Evolutionary conservation across 1,284 basidiomycete species (phyloP).

Genomic region (Golubevia sp.): DNA sequence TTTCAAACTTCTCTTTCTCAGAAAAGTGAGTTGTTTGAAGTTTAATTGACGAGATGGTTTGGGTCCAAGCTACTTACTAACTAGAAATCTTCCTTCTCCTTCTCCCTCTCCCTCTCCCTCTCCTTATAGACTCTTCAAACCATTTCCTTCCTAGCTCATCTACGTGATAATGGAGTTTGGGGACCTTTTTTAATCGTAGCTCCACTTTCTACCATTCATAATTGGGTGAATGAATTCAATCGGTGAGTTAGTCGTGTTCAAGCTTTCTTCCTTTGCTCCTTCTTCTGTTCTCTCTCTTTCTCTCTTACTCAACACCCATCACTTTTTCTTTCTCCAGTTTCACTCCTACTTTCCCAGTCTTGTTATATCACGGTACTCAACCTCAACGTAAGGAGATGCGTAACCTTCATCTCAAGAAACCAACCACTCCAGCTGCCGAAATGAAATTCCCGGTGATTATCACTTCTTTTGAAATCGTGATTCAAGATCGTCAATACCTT

Average conservation of each 20-base stretch:
- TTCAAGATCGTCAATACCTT: constrained; percentile 62
- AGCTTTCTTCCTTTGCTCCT: constrained; percentile 6
- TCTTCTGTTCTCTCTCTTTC: background rate
- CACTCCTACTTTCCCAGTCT: constrained; percentile 71
- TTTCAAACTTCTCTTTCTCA: no score
- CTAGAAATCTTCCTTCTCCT: background rate
- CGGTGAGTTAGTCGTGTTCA: constrained; percentile 77
- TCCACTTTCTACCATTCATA: constrained; percentile 86
- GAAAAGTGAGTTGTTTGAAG: constrained; percentile 69
- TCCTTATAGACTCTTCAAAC: constrained; percentile 79
- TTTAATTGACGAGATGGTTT: no score
- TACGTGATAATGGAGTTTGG: constrained; percentile 75
- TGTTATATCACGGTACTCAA: constrained; percentile 86
- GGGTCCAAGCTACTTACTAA: no score
- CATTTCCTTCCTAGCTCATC: constrained; percentile 86
- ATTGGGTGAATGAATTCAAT: constrained; percentile 85
- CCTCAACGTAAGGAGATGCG: constrained; percentile 77
- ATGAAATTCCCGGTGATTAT: constrained; percentile 68
- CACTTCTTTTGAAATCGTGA: constrained; percentile 92
- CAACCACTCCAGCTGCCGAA: background rate
- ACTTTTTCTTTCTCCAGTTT: constrained; percentile 49
- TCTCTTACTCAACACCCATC: background rate
- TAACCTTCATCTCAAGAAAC: constrained; percentile 62
- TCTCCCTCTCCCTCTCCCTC: background rate
- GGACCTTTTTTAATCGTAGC: constrained; percentile 87